Percentiles rank a stretch among this genome's conserved stretches.
Evolutionary conservation across 1,139 yeast species (phyloP).

Genomic region (Scheffersomyces illinoinensis): DNA sequence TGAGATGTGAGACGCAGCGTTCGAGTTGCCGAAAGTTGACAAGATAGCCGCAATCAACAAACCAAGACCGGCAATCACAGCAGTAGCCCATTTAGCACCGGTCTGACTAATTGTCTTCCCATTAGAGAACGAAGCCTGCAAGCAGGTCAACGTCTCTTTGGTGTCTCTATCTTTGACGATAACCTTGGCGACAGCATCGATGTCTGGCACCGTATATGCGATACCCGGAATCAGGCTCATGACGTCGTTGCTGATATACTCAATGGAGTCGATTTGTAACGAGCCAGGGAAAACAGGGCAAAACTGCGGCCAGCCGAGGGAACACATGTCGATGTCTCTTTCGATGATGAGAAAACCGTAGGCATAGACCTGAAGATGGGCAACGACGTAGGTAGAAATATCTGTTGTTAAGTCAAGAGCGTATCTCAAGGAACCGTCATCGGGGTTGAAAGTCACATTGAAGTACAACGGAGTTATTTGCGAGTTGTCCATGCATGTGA

Average conservation of each 20-base stretch:
- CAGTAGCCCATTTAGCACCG: conserved; percentile 85
- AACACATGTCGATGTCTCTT: conserved; percentile 55
- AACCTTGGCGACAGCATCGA: conserved; percentile 70
- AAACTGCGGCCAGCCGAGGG: conserved; percentile 72
- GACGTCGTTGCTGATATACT: conserved; percentile 50
- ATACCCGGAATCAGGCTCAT: conserved; percentile 63
- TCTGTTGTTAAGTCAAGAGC: conserved; percentile 63
- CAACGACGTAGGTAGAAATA: conserved; percentile 56
- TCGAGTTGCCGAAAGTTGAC: conserved; percentile 75
- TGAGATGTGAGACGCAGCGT: conserved; percentile 75
- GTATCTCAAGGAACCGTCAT: conserved; percentile 59
- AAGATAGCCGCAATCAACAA: conserved; percentile 64
- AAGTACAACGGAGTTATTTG: conserved; percentile 65
- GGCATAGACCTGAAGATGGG: conserved; percentile 67
- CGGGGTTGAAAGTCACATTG: conserved; percentile 68
- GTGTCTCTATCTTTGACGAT: conserved; percentile 36
- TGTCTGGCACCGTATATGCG: conserved; percentile 74
- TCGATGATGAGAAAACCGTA: conserved; percentile 69
- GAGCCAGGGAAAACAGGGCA: conserved; percentile 76
- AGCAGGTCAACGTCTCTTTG: conserved; percentile 57
- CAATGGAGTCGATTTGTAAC: conserved; percentile 65
- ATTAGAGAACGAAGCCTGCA: conserved; percentile 67
- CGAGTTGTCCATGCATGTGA: conserved; percentile 71
- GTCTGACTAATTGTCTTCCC: conserved; percentile 75
- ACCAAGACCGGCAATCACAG: conserved; percentile 78